A percentile compares a stretch with the other conserved stretches of the same genome.
These are phyloP conservation scores for Coemansia sp. DNA, from an alignment of 192 early-diverging fungal species.

Conservation along the genomic window DNA sequence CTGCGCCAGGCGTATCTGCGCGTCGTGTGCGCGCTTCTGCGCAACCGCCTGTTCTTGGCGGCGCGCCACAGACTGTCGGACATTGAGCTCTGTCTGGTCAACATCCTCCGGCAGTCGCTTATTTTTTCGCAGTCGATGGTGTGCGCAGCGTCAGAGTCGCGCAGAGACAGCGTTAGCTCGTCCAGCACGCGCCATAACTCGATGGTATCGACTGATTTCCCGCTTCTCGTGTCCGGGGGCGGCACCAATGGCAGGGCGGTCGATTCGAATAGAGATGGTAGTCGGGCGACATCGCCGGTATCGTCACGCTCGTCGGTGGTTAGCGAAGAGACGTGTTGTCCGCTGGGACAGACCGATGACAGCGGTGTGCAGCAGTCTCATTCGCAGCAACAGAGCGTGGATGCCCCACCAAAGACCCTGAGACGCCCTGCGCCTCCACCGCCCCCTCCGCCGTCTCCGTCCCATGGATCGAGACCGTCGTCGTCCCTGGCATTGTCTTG, in stretches of 20 bases:
- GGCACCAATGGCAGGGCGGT: conserved; percentile 4
- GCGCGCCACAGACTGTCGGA: conserved; percentile 45
- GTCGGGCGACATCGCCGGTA: conserved; percentile 29
- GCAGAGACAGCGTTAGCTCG: conserved; percentile 34
- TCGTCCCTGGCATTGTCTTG: neutral
- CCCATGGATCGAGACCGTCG: neutral
- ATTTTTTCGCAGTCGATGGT: conserved; percentile 27
- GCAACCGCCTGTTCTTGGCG: conserved; percentile 59
- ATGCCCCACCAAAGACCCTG: neutral
- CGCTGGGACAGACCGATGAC: conserved; percentile 11
- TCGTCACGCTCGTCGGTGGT: conserved; percentile 38
- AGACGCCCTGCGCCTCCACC: conserved; percentile 31
- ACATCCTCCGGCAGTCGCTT: conserved; percentile 44
- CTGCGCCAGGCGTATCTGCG: conserved; percentile 70
- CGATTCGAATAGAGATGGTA: neutral
- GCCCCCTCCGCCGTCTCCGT: conserved; percentile 8
- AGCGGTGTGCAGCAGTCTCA: neutral
- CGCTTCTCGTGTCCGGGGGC: neutral
- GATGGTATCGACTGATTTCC: conserved; percentile 14
- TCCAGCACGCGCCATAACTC: conserved; percentile 43
- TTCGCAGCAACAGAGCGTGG: neutral
- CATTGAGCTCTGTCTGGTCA: conserved; percentile 53
- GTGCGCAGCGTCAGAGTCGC: conserved; percentile 4
- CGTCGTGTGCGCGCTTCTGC: conserved; percentile 63
- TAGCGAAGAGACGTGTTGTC: conserved; percentile 49